Percentiles rank a stretch among this genome's conserved stretches.
Evolutionary conservation across 352 stramenopile species (phyloP).

Genomic region (Phytophthora meadii): DNA sequence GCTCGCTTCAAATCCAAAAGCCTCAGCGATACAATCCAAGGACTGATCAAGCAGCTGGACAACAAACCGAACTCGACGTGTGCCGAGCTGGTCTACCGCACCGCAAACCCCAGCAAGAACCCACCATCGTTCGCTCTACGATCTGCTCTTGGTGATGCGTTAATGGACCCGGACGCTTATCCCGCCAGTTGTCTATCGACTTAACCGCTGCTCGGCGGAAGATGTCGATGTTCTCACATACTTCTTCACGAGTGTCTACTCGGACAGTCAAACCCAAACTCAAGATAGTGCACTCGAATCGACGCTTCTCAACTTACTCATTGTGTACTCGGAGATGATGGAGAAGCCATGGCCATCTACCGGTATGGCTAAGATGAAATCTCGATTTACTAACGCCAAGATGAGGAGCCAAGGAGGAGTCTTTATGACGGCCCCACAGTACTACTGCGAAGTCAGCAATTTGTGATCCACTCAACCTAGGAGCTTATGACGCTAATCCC

Average conservation of each 20-base stretch:
- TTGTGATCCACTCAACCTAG: constrained; percentile 20
- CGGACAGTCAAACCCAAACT: neutral
- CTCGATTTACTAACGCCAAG: neutral
- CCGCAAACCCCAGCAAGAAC: neutral
- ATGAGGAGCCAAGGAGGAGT: neutral
- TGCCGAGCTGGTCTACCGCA: neutral
- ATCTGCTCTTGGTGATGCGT: neutral
- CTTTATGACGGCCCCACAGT: constrained; percentile 25
- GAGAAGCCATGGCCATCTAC: neutral
- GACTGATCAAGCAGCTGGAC: neutral
- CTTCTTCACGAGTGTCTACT: neutral
- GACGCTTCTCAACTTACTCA: neutral
- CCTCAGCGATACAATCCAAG: neutral
- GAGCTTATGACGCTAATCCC: constrained; percentile 9
- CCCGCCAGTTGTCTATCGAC: neutral
- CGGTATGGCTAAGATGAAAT: neutral
- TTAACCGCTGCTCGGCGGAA: neutral
- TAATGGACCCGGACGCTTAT: neutral
- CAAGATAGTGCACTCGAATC: neutral
- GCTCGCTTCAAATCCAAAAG: neutral
- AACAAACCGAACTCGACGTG: neutral
- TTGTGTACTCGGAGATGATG: neutral
- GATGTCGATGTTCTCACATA: neutral
- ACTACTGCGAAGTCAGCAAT: constrained; percentile 35
- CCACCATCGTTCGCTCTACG: neutral